Conservation (phyloP, 2,329 filamentous ascomycete genomes). For the Periglandula ipomoeae region DNA sequence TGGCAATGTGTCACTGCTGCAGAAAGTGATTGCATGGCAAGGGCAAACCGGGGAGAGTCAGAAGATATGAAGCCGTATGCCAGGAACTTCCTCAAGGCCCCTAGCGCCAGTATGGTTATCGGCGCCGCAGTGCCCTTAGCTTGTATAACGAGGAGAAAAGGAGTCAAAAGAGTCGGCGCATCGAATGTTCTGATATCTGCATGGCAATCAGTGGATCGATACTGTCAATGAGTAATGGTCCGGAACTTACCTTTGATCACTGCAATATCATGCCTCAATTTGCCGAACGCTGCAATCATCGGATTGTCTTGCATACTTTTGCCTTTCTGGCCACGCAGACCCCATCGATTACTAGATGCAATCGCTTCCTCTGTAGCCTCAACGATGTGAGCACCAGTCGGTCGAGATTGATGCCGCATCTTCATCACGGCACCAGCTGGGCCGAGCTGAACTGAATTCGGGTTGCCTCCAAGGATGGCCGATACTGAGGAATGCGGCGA, state of each 20-base stretch:
- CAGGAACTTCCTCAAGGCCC: conserved; percentile 93
- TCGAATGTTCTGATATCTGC: conserved; percentile 84
- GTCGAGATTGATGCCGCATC: conserved; percentile 32
- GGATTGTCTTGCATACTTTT: conserved; percentile 98
- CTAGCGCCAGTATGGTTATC: conserved; percentile 88
- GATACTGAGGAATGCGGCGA: conserved; percentile 95
- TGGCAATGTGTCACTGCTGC: conserved; percentile 95
- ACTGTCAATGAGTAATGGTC: background rate
- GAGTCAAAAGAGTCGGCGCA: conserved; percentile 78
- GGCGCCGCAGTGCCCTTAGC: conserved; percentile 92
- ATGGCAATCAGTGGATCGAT: background rate
- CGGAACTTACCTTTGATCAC: conserved; percentile 60
- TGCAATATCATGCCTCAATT: conserved; percentile 78
- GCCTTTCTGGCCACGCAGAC: conserved; percentile 85
- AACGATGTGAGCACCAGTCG: conserved; percentile 20
- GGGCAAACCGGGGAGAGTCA: conserved; percentile 74
- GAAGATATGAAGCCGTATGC: conserved; percentile 85
- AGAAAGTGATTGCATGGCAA: conserved; percentile 90
- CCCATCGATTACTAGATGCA: conserved; percentile 73
- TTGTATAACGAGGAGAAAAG: conserved; percentile 93
- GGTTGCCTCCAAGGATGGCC: conserved; percentile 78
- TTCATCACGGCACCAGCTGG: conserved; percentile 34
- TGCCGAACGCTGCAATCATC: conserved; percentile 88
- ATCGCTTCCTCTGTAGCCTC: conserved; percentile 39
- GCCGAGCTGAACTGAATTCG: conserved; percentile 46